These are phyloP conservation scores for Calendula officinalis DNA, from an alignment of 129 eudicot species.

Conservation along the genomic window DNA sequence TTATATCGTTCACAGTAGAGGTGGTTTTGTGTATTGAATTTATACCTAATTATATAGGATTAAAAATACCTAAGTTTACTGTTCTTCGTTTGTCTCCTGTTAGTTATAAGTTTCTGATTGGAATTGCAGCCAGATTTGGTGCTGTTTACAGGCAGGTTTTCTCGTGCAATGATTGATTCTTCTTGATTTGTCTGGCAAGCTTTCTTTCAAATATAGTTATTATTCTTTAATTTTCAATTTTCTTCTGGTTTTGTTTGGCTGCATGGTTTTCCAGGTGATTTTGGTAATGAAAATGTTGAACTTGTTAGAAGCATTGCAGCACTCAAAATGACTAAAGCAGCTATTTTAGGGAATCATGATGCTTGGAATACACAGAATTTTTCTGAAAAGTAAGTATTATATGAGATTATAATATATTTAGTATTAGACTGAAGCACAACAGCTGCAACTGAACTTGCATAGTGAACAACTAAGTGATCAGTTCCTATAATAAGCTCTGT, in stretches of 20 bases:
- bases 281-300: constrained; percentile 82
- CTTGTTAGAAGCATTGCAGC: constrained; percentile 80
- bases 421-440: not conserved
- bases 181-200: constrained; percentile 31
- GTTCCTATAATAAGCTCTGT: not conserved
- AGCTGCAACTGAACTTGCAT: not conserved
- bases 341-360: constrained; percentile 87
- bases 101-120: constrained; percentile 22
- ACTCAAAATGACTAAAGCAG: constrained; percentile 65
- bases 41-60: not conserved
- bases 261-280: constrained; percentile 63
- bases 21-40: not conserved
- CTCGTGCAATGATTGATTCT: constrained; percentile 18
- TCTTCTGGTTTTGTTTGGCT: constrained; percentile 14
- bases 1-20: constrained; percentile 7
- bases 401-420: not conserved
- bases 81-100: constrained; percentile 6
- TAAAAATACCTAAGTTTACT: not conserved
- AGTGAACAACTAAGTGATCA: not conserved
- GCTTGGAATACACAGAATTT: constrained; percentile 71
- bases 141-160: constrained; percentile 87
- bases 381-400: constrained; percentile 51
- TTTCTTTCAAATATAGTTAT: constrained; percentile 4
- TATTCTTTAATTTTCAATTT: constrained; percentile 17
- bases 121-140: constrained; percentile 96